A percentile compares a stretch with the other conserved stretches of the same genome.
Evolutionary conservation across 768 basidiomycete genomes (phyloP).

Genomic region (Boletus tylopilopsis): DNA sequence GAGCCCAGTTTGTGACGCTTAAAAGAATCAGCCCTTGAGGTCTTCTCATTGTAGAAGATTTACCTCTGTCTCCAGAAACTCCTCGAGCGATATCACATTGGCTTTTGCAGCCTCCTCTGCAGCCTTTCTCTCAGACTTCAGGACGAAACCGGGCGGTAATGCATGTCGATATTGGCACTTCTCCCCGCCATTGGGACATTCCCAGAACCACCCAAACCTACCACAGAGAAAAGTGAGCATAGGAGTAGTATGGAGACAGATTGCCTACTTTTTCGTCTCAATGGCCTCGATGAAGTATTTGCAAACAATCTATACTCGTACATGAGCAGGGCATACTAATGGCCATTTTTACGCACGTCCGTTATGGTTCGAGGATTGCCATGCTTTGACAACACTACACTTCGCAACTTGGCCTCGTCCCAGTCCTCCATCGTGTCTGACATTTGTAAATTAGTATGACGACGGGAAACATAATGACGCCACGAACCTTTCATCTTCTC

Average conservation of each 20-base stretch:
- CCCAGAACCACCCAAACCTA: conserved; percentile 95
- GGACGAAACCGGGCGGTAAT: conserved; percentile 91
- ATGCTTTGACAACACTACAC: conserved; percentile 82
- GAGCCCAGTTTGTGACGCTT: conserved; percentile 92
- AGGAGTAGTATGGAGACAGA: background rate
- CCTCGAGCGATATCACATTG: conserved; percentile 86
- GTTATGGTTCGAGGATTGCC: conserved; percentile 92
- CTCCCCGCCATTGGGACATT: conserved; percentile 79
- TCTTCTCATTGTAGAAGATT: conserved; percentile 12
- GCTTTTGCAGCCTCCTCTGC: conserved; percentile 88
- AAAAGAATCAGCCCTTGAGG: conserved; percentile 1
- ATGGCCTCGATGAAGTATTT: conserved; percentile 97
- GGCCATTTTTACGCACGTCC: conserved; percentile 53
- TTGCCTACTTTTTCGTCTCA: conserved; percentile 71
- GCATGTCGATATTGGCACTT: conserved; percentile 94
- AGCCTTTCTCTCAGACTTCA: conserved; percentile 92
- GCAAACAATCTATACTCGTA: conserved; percentile 79
- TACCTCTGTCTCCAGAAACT: conserved; percentile 97
- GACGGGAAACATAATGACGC: background rate
- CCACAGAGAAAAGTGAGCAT: background rate
- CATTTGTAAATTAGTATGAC: conserved; percentile 1
- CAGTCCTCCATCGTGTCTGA: conserved; percentile 96
- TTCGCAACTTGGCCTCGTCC: conserved; percentile 91
- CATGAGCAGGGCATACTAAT: conserved; percentile 7
- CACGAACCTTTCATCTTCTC: conserved; percentile 69